Base-by-base conservation (phyloP, 2,329 filamentous ascomycete genomes). In the Tetracladium maxilliforme region DNA sequence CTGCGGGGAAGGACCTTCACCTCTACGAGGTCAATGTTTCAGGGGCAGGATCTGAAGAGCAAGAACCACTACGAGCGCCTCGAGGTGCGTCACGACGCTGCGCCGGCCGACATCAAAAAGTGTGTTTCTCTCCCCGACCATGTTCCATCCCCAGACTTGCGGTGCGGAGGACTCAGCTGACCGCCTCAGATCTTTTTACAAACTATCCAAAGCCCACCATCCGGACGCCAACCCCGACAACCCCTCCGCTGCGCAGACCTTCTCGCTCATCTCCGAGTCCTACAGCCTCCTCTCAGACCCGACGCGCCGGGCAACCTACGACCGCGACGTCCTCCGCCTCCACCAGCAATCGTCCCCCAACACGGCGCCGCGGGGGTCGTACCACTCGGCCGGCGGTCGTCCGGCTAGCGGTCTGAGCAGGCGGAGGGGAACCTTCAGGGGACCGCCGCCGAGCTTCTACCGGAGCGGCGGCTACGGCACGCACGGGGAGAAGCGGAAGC, bases 391-490 rank as follows among this genome's bases (percentile, higher is more conserved):
- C 4, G 82, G 82, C 25, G 72, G 76, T 2, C 70, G 90, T 1
- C 73, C 86, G 0, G 72, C 90, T 1, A 82, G 71, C 2, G 90
- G 90, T 1, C 57, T 98, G 16, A 84, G 75, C 45, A 68, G 76
- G 20, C 68, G 87, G 14, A 63, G 82, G 4, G 70, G 72, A 3
- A 63, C 74, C 5, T 94, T 92, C 49, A 69, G 68, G 12, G 87
- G 87, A 0, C 87, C 90, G 4, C 86, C 90, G 25, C 86, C 87
- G 0, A 81, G 72, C 34, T 95, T 94, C 55, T 94, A 83, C 50
- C 66, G 75, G 11, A 73, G 65, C 32, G 84, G 83, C 5, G 82
- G 79, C 4, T 92, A 83, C 65, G 81, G 80, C 23, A 47, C 54
- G 4, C 68, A 80, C 30, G 45, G 52, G 3, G 64, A 64, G 18